A percentile compares a stretch with the other conserved stretches of the same genome.
These are phyloP conservation scores for Artomyces pyxidatus DNA, from an alignment of 768 basidiomycete genomes.

Conservation along the genomic window DNA sequence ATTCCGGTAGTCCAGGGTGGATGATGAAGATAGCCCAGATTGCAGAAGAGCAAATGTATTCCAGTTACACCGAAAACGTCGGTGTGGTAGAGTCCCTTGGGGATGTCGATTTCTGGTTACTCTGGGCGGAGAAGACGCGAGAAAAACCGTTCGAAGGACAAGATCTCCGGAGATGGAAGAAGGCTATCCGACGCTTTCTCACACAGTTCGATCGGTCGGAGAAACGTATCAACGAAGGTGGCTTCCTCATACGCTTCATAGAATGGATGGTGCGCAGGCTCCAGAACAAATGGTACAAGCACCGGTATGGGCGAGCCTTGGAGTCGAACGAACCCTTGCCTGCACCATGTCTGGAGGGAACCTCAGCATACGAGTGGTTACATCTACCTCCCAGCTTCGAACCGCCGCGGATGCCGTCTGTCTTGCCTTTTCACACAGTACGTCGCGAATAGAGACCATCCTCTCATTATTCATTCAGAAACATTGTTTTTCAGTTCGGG, in stretches of 20 bases:
- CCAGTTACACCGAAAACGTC: conserved; percentile 24
- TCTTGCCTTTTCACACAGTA: conserved; percentile 42
- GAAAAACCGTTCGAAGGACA: conserved; percentile 18
- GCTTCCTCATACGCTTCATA: conserved; percentile 36
- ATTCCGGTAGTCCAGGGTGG: conserved; percentile 21
- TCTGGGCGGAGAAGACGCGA: conserved; percentile 23
- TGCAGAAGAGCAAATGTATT: conserved; percentile 29
- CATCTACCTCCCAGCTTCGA: conserved; percentile 19
- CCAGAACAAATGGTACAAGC: conserved; percentile 36
- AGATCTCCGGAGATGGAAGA: conserved; percentile 26
- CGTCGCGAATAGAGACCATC: neutral
- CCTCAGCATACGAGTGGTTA: neutral
- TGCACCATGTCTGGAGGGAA: too few species aligned
- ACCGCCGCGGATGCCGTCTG: conserved; percentile 29
- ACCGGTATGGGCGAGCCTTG: conserved; percentile 28
- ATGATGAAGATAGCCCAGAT: conserved; percentile 30
- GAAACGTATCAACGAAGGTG: conserved; percentile 28
- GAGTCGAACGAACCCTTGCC: too few species aligned
- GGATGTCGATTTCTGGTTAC: conserved; percentile 31
- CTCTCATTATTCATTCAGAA: neutral
- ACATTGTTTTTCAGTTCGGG: conserved; percentile 32
- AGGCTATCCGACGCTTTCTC: conserved; percentile 24
- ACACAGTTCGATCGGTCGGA: conserved; percentile 15
- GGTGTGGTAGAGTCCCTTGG: conserved; percentile 19
- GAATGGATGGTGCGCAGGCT: conserved; percentile 34